Evolutionary conservation across 1,139 yeast species (phyloP).

Genomic region (Pichia sp.): DNA sequence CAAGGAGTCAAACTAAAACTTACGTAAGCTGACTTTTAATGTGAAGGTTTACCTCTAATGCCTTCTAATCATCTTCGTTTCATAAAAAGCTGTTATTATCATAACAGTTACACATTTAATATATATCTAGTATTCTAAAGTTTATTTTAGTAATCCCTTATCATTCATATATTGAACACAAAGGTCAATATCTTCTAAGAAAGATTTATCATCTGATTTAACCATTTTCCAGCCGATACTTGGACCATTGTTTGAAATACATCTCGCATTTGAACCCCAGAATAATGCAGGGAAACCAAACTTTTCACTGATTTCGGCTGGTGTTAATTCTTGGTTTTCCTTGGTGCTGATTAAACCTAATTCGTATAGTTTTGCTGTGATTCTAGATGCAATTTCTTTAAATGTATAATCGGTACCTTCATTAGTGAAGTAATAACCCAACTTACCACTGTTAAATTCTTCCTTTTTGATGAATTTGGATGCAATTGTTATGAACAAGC

Average conservation of each 20-base stretch:
- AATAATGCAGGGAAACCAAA: slow-evolving; percentile 5
- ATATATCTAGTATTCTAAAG: too few species aligned
- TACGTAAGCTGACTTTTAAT: too few species aligned
- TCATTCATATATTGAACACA: slow-evolving; percentile 2
- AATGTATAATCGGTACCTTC: slow-evolving; percentile 2
- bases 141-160: neutral
- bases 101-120: too few species aligned
- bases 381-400: neutral
- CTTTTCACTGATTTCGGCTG: neutral
- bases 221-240: slow-evolving; percentile 1
- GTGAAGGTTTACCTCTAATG: too few species aligned
- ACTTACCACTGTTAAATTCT: slow-evolving; percentile 2
- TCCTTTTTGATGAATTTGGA: neutral
- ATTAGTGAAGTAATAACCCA: slow-evolving; percentile 4
- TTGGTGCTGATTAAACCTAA: neutral
- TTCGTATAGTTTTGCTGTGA: neutral
- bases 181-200: neutral
- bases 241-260: neutral
- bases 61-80: too few species aligned
- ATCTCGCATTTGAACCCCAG: slow-evolving; percentile 7
- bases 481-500: neutral
- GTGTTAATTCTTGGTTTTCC: neutral
- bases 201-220: neutral
- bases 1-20: too few species aligned
- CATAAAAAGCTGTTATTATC: too few species aligned